A percentile compares a stretch with the other conserved stretches of the same genome.
Conservation (phyloP, 352 stramenopile genomes). For the Globisporangium uncinulatum region DNA sequence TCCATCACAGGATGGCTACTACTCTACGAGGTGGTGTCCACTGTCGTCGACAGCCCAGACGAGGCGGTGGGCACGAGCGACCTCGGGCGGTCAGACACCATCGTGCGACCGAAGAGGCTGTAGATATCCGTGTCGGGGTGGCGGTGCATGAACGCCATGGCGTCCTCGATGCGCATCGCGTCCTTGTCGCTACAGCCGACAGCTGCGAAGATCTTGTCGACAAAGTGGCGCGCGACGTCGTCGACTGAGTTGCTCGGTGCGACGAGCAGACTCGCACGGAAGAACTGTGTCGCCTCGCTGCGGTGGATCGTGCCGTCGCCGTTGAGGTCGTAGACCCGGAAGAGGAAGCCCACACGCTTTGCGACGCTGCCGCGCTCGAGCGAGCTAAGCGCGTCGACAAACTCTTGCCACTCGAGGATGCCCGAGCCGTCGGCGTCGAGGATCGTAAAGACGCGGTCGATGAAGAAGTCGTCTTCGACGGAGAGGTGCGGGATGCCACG, state of each 20-base stretch:
- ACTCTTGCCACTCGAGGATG: slow-evolving; percentile 67
- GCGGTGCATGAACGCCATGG: slow-evolving; percentile 38
- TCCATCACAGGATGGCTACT: neutral
- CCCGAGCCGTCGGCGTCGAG: slow-evolving; percentile 57
- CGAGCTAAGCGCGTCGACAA: slow-evolving; percentile 58
- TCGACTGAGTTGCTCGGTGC: slow-evolving; percentile 31
- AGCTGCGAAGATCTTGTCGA: slow-evolving; percentile 54
- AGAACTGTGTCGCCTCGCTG: slow-evolving; percentile 52
- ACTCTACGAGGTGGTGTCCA: slow-evolving; percentile 1
- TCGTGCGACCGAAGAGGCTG: slow-evolving; percentile 58
- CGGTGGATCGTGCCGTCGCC: slow-evolving; percentile 54
- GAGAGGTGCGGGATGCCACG: slow-evolving; percentile 53
- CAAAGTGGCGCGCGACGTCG: slow-evolving; percentile 50
- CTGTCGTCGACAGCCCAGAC: neutral
- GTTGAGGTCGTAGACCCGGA: slow-evolving; percentile 74
- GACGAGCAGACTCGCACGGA: slow-evolving; percentile 52
- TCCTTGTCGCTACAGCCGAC: slow-evolving; percentile 33
- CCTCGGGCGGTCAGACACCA: slow-evolving; percentile 28
- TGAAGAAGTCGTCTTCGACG: slow-evolving; percentile 68
- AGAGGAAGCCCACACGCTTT: slow-evolving; percentile 56
- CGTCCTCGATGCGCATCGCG: slow-evolving; percentile 38
- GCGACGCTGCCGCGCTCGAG: slow-evolving; percentile 53
- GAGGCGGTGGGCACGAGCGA: neutral
- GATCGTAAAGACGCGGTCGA: slow-evolving; percentile 63
- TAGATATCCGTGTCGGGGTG: slow-evolving; percentile 52